Conservation (phyloP, 73 alveolate species). For the Stentor coeruleus region DNA sequence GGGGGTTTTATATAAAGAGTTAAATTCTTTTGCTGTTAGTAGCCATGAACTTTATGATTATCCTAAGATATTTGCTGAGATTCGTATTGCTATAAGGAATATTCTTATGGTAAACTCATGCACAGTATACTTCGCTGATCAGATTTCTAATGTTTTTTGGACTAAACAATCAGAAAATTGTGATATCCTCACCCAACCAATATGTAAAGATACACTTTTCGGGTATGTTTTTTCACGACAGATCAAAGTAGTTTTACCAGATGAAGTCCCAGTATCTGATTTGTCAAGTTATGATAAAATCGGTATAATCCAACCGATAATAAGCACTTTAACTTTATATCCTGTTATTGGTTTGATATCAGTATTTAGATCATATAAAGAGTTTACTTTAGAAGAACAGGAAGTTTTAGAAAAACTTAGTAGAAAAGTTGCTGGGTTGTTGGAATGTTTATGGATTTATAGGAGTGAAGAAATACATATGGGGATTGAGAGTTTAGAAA, state of each 20-base stretch:
- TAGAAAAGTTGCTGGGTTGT: not conserved
- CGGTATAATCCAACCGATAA: not conserved
- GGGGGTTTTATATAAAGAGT: not conserved
- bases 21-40: not conserved
- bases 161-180: conserved; percentile 7
- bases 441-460: not conserved
- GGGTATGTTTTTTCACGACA: conserved; percentile 11
- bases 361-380: not conserved
- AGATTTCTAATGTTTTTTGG: not conserved
- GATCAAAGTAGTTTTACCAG: not conserved
- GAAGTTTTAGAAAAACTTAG: not conserved
- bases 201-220: not conserved
- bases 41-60: not conserved
- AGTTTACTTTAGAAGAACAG: not conserved
- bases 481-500: not conserved
- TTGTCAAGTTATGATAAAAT: not conserved
- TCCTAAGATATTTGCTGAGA: not conserved
- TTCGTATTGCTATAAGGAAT: not conserved
- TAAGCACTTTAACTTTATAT: not conserved
- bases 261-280: not conserved
- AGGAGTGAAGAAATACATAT: not conserved
- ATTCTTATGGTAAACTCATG: not conserved
- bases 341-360: not conserved
- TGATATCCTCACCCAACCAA: not conserved
- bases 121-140: not conserved